Evolutionary conservation across 73 alveolate genomes (phyloP).

Genomic region (Tetrahymena elliotti): DNA sequence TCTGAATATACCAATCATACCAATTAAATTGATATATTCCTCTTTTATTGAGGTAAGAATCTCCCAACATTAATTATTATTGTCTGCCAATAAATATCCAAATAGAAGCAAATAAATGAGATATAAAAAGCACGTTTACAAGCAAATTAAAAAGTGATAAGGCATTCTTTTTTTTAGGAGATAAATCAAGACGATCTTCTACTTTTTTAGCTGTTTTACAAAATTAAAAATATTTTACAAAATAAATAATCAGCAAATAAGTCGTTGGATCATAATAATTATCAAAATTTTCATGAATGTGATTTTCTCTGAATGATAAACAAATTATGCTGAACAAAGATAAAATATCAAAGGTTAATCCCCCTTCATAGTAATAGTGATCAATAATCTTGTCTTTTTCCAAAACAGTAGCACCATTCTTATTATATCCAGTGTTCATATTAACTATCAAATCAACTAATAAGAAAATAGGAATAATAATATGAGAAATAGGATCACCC

Average conservation of each 20-base stretch:
- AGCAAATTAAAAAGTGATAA: not conserved
- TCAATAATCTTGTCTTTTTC: not conserved
- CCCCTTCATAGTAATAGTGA: not conserved
- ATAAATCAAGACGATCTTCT: not conserved
- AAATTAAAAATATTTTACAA: not conserved
- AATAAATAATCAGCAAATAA: not conserved
- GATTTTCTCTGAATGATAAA: not conserved
- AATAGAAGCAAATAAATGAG: not conserved
- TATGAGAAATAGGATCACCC: not conserved
- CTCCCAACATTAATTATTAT: not conserved
- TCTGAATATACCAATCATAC: constrained; percentile 25
- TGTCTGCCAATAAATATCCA: not conserved
- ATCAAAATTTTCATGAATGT: not conserved
- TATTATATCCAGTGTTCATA: not conserved
- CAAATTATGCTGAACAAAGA: not conserved
- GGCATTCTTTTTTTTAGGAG: not conserved
- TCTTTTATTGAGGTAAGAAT: not conserved
- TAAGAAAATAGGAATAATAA: not conserved
- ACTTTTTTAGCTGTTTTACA: not conserved
- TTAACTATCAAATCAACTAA: not conserved
- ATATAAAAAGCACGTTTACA: not conserved
- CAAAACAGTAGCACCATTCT: not conserved
- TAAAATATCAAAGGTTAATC: not conserved
- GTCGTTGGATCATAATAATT: not conserved
- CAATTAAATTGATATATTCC: not conserved